Percentiles rank a stretch among this genome's conserved stretches.
Evolutionary conservation across 1,284 basidiomycete species (phyloP).

Genomic region (Gymnopus androsaceus): DNA sequence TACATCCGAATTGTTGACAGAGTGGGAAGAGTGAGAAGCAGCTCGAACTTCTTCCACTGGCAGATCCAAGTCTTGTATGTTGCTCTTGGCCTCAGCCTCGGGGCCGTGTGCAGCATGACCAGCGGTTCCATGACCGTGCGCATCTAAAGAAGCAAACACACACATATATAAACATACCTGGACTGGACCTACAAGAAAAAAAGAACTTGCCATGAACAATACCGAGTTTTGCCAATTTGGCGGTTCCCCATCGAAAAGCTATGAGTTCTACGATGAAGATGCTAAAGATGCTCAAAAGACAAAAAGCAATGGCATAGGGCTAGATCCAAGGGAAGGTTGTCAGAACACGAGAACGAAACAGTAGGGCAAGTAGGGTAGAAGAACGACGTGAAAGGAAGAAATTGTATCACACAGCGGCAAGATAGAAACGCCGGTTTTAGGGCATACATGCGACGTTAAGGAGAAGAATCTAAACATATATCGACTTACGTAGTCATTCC

Average conservation of each 20-base stretch:
- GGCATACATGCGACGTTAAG: constrained; percentile 5
- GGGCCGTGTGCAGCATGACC: constrained; percentile 70
- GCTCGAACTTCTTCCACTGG: background rate
- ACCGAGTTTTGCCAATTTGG: constrained; percentile 60
- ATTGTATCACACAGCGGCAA: too few species aligned
- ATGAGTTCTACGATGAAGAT: constrained; percentile 87
- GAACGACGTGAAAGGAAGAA: too few species aligned
- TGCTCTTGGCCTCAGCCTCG: constrained; percentile 34
- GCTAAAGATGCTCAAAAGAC: constrained; percentile 76
- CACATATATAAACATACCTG: background rate
- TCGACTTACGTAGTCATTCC: constrained; percentile 72
- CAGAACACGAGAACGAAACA: background rate
- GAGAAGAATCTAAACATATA: background rate
- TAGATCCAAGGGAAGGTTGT: background rate
- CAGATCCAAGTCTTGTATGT: background rate
- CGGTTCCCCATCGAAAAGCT: constrained; percentile 79
- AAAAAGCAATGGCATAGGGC: constrained; percentile 69
- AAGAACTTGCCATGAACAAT: constrained; percentile 52
- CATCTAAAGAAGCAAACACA: constrained; percentile 45
- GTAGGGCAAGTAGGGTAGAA: too few species aligned
- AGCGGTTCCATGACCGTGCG: constrained; percentile 65
- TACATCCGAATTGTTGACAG: background rate
- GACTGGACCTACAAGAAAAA: background rate
- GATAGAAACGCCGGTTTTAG: too few species aligned
- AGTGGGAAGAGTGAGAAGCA: background rate